Percentiles rank a stretch among this genome's conserved stretches.
Conservation (phyloP, 805 yeast genomes). For the Suhomyces faveliae region DNA sequence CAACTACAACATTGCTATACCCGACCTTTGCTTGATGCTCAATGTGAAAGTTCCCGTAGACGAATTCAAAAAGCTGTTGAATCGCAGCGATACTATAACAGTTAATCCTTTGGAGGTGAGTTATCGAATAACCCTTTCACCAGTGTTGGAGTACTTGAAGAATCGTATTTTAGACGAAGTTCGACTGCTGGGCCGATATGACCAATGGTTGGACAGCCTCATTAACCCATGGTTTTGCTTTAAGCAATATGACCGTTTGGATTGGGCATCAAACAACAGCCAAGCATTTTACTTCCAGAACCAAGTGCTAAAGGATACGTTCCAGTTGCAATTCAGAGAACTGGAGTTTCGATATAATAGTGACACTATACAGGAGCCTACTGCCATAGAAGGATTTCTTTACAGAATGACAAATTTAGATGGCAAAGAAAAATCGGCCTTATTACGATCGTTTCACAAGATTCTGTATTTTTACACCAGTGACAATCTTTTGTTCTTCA, state of each 20-base stretch:
- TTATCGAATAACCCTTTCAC: conserved; percentile 23
- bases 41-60: conserved; percentile 45
- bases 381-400: conserved; percentile 80
- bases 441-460: conserved; percentile 45
- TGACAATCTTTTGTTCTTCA: conserved; percentile 59
- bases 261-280: conserved; percentile 40
- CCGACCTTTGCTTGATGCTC: conserved; percentile 44
- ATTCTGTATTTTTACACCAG: conserved; percentile 63
- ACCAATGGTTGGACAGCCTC: conserved; percentile 23
- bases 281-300: conserved; percentile 28
- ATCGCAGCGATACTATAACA: conserved; percentile 5
- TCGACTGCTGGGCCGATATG: conserved; percentile 17
- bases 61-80: conserved; percentile 11
- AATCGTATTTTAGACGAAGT: conserved; percentile 32
- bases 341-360: conserved; percentile 19
- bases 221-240: conserved; percentile 50
- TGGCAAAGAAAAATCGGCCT: conserved; percentile 40
- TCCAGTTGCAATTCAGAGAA: conserved; percentile 60
- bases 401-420: conserved; percentile 50
- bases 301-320: conserved; percentile 34
- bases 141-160: conserved; percentile 38
- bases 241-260: conserved; percentile 71
- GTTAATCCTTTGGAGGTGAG: conserved; percentile 18
- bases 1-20: conserved; percentile 41
- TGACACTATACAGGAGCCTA: conserved; percentile 49